Evolutionary conservation across 2,329 filamentous ascomycete genomes (phyloP).

Genomic region (Pleurostoma richardsiae): DNA sequence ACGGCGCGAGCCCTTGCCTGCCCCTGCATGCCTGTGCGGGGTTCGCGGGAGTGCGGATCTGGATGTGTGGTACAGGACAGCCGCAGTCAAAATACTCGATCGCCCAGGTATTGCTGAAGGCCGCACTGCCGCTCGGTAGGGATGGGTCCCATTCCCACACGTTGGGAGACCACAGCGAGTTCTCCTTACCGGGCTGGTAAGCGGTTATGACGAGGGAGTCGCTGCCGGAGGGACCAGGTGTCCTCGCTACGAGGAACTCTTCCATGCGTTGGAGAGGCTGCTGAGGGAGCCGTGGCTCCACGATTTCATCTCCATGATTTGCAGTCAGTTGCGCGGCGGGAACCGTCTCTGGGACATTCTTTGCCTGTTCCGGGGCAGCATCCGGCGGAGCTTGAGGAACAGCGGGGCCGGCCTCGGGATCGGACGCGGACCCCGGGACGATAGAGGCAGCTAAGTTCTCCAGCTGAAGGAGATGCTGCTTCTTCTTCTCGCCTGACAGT

Average conservation of each 20-base stretch:
- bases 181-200: background rate
- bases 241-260: conserved; percentile 1
- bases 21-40: conserved; percentile 7
- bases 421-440: background rate
- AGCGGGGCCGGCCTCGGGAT: no score
- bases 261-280: background rate
- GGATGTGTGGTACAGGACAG: conserved; percentile 8
- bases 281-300: background rate
- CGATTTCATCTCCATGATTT: no score
- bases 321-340: no score
- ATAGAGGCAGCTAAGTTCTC: conserved; percentile 10
- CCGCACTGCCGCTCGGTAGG: no score
- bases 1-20: background rate
- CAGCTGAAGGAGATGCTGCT: conserved; percentile 11
- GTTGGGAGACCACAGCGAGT: no score
- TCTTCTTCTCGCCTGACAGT: conserved; percentile 10
- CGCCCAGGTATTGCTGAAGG: background rate
- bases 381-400: no score
- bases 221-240: background rate
- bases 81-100: conserved; percentile 8
- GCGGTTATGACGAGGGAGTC: background rate
- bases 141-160: no score
- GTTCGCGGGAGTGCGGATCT: conserved; percentile 1
- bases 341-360: no score
- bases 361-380: no score